Evolutionary conservation across 176 grass and related monocot species (phyloP).

Genomic region (Oryza nivara): DNA sequence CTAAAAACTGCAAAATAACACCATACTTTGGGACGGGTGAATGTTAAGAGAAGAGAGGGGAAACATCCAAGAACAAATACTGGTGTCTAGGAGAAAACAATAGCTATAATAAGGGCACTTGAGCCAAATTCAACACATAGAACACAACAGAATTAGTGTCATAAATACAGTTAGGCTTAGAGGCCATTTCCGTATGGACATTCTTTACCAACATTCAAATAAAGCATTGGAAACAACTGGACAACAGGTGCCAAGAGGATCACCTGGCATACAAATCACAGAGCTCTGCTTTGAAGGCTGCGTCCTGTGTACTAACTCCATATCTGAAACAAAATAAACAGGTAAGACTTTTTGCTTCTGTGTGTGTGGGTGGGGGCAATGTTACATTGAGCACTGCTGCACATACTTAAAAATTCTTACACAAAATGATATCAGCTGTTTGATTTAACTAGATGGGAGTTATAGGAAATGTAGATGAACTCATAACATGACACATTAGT

Average conservation of each 20-base stretch:
- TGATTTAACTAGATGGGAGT: too few species aligned
- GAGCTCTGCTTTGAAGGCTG: constrained; percentile 87
- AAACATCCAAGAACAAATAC: not conserved
- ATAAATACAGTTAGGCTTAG: not conserved
- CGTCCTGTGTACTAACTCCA: constrained; percentile 85
- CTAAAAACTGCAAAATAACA: not conserved
- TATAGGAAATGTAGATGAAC: too few species aligned
- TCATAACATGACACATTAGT: too few species aligned
- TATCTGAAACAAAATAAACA: constrained; percentile 58
- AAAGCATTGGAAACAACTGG: not conserved
- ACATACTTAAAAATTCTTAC: too few species aligned
- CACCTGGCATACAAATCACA: constrained; percentile 83
- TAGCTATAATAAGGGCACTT: not conserved
- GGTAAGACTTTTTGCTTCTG: constrained; percentile 24
- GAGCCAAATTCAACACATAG: not conserved
- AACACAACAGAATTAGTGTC: not conserved
- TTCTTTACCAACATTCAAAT: constrained; percentile 17
- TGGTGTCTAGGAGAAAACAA: not conserved
- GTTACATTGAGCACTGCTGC: too few species aligned
- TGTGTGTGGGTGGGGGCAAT: not conserved
- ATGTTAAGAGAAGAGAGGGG: not conserved
- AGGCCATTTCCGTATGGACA: not conserved
- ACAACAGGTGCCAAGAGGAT: constrained; percentile 31
- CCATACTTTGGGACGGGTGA: not conserved
- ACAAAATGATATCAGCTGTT: too few species aligned